Evolutionary conservation across 2,329 filamentous ascomycete genomes (phyloP).

Genomic region (Hypoxylon sp.): DNA sequence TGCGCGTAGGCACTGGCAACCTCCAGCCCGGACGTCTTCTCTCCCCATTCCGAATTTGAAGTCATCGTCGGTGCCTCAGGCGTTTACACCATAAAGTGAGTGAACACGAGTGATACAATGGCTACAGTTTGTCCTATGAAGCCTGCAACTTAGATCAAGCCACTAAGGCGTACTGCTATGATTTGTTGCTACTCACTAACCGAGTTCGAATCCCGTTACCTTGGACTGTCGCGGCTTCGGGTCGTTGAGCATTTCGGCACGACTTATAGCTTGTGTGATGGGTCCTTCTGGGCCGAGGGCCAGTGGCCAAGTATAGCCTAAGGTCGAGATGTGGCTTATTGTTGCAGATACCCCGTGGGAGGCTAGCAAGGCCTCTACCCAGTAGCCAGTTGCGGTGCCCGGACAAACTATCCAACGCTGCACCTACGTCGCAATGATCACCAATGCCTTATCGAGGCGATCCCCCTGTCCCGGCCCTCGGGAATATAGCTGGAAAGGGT

Average conservation of each 20-base stretch:
- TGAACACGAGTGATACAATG: neutral
- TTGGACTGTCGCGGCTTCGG: conserved; percentile 10
- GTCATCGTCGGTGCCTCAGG: conserved; percentile 46
- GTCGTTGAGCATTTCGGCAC: conserved; percentile 29
- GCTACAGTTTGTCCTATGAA: conserved; percentile 7
- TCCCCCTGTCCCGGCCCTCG: conserved; percentile 19
- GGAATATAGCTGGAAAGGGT: conserved; percentile 22
- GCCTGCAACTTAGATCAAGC: neutral
- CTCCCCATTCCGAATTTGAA: conserved; percentile 51
- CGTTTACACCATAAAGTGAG: neutral
- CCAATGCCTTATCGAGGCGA: conserved; percentile 26
- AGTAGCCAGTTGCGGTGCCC: conserved; percentile 14
- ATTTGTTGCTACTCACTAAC: conserved; percentile 18
- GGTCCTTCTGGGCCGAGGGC: conserved; percentile 36
- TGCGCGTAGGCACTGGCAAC: conserved; percentile 54
- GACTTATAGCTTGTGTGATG: conserved; percentile 23
- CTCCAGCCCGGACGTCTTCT: conserved; percentile 55
- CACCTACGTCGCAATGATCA: conserved; percentile 18
- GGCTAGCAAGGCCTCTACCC: conserved; percentile 14
- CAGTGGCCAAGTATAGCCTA: conserved; percentile 39
- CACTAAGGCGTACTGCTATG: neutral
- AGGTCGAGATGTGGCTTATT: conserved; percentile 25
- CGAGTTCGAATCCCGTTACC: conserved; percentile 27
- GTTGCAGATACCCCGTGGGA: conserved; percentile 10
- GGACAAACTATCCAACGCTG: conserved; percentile 33